phyloP scores from a whole-genome alignment of 192 early-diverging fungal genomes.

The Entomortierella lignicola region DNA sequence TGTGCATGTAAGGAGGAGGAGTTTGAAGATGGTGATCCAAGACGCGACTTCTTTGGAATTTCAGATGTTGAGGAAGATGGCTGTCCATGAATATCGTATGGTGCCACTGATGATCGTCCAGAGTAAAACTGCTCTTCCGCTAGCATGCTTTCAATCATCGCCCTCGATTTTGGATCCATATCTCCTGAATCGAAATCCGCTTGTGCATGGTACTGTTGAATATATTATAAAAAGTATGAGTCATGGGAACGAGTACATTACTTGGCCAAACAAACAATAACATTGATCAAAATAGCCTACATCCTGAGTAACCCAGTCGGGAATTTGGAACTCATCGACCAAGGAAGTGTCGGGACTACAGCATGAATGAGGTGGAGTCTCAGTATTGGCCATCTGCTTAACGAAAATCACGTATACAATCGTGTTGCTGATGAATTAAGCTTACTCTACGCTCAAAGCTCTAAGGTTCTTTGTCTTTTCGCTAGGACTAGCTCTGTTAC shows the following conservation, averaged over 20 bases:
- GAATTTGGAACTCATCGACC: slow-evolving; percentile 36
- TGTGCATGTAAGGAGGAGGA: slow-evolving; percentile 6
- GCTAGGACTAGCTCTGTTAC: neutral
- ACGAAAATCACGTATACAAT: neutral
- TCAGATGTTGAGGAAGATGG: neutral
- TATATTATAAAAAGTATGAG: neutral
- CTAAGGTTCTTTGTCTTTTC: neutral
- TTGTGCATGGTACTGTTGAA: slow-evolving; percentile 30
- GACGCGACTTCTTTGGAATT: neutral
- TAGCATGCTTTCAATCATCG: slow-evolving; percentile 70
- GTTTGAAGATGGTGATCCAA: slow-evolving; percentile 16
- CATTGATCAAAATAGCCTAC: slow-evolving; percentile 8
- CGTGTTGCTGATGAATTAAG: neutral
- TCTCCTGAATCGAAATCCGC: slow-evolving; percentile 34
- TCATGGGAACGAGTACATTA: no score
- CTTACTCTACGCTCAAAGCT: neutral
- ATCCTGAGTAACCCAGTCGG: slow-evolving; percentile 52
- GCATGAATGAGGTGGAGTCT: neutral
- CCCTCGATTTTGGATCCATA: slow-evolving; percentile 66
- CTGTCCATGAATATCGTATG: neutral
- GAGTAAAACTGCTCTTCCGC: slow-evolving; percentile 73
- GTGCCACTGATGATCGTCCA: slow-evolving; percentile 31
- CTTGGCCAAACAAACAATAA: no score
- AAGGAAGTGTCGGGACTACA: slow-evolving; percentile 11
- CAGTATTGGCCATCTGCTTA: neutral